Conservation (phyloP, 345 rosid genomes). For the Mallotus nudiflorus region DNA sequence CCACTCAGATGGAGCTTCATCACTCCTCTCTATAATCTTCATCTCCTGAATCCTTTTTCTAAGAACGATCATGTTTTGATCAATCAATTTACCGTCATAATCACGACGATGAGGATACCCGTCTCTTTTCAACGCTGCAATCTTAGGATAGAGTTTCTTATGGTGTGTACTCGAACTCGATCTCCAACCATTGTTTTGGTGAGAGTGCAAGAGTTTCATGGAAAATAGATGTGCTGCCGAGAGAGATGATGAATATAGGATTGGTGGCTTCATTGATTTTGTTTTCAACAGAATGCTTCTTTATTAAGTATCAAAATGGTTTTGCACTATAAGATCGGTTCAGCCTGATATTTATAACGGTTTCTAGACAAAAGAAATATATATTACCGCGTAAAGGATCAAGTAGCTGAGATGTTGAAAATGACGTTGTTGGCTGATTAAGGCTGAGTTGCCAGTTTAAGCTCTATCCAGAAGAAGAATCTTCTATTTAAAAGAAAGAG, state of each 20-base stretch:
- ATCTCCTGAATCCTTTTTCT: constrained; percentile 26
- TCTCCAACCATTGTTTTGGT: too few relatives aligned
- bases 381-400: too few relatives aligned
- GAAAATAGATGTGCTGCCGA: not conserved
- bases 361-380: too few relatives aligned
- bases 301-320: too few relatives aligned
- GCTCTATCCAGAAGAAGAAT: not conserved
- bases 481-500: not conserved
- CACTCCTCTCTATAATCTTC: constrained; percentile 44
- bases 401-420: too few relatives aligned
- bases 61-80: constrained; percentile 53
- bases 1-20: constrained; percentile 67
- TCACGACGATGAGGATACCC: not conserved
- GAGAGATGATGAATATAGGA: not conserved
- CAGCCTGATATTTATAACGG: too few relatives aligned
- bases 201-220: not conserved
- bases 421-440: too few relatives aligned
- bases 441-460: too few relatives aligned
- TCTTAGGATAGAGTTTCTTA: not conserved
- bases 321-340: too few relatives aligned
- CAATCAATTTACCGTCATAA: constrained; percentile 38
- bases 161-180: not conserved
- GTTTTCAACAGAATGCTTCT: not conserved
- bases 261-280: constrained; percentile 8
- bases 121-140: not conserved